Evolutionary conservation across 1,284 basidiomycete species (phyloP), one percentile per base, ranked within the genome.

Genomic region (Cryptococcus jaspeensis): DNA sequence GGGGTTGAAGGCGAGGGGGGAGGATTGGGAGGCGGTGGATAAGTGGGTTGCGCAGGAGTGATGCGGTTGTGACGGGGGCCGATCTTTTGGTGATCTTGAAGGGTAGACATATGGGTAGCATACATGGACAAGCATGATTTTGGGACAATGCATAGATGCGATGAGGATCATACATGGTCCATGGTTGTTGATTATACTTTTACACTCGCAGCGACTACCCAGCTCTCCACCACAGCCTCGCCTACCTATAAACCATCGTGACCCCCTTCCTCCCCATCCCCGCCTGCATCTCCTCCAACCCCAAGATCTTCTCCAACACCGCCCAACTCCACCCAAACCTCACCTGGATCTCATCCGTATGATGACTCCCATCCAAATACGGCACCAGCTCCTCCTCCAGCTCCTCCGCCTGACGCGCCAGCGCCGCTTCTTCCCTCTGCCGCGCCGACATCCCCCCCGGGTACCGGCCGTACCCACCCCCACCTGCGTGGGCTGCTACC

Each of bases 291-390:
- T 66, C 71, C 7, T 73, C 72, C 20, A 74, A 41, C 1, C 72
- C 79, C 46, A 97, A 77, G 83, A 90, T 90, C 60, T 83, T 82
- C 69, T 91, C 86, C 52, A 97, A 79, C 59, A 88, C 79, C 5
- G 86, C 84, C 92, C 92, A 95, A 5, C 88, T 87, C 53, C 87
- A 85, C 62, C 89, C 86, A 67, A 92, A 92, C 50, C 73, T 81
- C 18, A 90, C 87, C 59, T 89, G 89, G 47, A 97, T 79, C 75
- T 96, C 92, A 74, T 97, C 94, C 1, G 91, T 87, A 74, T 93
- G 89, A 76, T 92, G 92, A 56, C 88, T 87, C 4, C 92, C 93
- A 68, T 96, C 88, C 12, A 96, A 80, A 55, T 89, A 75, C 5
- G 80, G 66, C 22, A 84, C 69, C 39, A 96, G 69, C 25, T 86